Evolutionary conservation across 2,329 filamentous ascomycete genomes (phyloP).

Genomic region (Xylariaceae sp.): DNA sequence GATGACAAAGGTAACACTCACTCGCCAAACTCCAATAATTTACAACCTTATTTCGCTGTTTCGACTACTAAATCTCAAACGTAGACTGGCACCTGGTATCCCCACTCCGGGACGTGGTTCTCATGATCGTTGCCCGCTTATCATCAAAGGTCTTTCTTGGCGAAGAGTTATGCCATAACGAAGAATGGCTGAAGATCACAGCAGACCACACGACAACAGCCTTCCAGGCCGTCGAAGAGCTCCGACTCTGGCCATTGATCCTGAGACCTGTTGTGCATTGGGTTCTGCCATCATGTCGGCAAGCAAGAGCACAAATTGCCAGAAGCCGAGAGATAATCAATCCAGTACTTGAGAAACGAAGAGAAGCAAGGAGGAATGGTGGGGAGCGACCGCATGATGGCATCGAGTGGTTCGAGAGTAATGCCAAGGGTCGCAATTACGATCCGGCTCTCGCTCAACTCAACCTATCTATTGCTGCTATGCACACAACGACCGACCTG

Average conservation of each 20-base stretch:
- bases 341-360: conserved; percentile 21
- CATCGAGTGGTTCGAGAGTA: conserved; percentile 37
- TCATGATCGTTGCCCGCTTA: conserved; percentile 24
- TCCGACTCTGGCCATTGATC: conserved; percentile 36
- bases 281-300: conserved; percentile 37
- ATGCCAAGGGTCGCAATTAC: conserved; percentile 26
- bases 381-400: conserved; percentile 28
- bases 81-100: neutral
- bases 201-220: conserved; percentile 35
- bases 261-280: conserved; percentile 38
- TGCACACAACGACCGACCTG: conserved; percentile 36
- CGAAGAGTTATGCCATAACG: conserved; percentile 38
- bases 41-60: neutral
- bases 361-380: conserved; percentile 14
- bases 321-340: conserved; percentile 22
- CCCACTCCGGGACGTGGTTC: neutral
- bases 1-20: neutral
- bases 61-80: neutral
- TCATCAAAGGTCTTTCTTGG: conserved; percentile 46
- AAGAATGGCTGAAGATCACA: conserved; percentile 39
- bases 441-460: conserved; percentile 31
- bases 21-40: neutral
- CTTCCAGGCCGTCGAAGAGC: conserved; percentile 29
- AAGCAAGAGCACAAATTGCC: conserved; percentile 28
- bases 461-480: conserved; percentile 29